These are phyloP conservation scores for Vitellaria paradoxa DNA, from an alignment of 179 eudicot genomes.

Conservation along the genomic window DNA sequence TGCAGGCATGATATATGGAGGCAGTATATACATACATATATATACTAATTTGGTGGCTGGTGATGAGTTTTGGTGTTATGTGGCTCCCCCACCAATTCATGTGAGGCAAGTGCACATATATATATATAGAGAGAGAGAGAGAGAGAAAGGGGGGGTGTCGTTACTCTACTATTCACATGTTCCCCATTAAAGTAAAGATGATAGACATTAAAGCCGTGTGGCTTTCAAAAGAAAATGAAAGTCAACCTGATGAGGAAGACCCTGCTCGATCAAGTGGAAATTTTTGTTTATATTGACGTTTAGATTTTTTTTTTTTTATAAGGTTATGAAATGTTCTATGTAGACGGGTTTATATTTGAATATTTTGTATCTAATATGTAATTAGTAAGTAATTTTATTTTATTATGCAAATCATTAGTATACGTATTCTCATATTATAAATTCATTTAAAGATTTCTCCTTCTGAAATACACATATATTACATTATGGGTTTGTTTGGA, in stretches of 20 bases:
- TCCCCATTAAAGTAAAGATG: constrained; percentile 24
- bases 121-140: background rate
- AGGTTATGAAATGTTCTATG: no score
- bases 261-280: background rate
- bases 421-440: no score
- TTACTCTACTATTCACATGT: constrained; percentile 36
- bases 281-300: background rate
- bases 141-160: background rate
- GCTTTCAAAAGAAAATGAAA: constrained; percentile 9
- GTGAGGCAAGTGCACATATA: no score
- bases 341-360: no score
- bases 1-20: background rate
- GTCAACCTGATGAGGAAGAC: background rate
- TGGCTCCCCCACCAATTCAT: background rate
- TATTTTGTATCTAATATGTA: no score
- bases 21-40: background rate
- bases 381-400: no score
- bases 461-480: no score
- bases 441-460: no score
- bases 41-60: constrained; percentile 18
- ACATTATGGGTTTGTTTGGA: no score
- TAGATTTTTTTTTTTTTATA: no score
- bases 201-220: background rate
- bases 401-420: no score
- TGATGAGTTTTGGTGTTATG: constrained; percentile 16